Conservation (phyloP, 2,329 filamentous ascomycete species). For the Diaporthe destruens region DNA sequence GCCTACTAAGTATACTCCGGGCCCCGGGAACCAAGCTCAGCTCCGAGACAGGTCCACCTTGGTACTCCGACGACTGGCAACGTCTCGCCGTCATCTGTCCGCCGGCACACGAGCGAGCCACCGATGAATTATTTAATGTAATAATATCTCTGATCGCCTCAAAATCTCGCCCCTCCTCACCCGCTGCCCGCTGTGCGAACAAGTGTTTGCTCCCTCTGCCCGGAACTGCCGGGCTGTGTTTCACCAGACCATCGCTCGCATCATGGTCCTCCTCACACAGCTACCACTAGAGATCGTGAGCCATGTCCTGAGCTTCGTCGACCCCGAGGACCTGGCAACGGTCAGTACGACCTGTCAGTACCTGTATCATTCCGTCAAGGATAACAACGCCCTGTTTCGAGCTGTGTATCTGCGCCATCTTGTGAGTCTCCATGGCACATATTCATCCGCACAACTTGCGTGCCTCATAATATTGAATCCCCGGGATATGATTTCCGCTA, state of each 20-base stretch:
- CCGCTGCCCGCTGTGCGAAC: no score
- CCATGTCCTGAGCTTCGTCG: slow-evolving; percentile 68
- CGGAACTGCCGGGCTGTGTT: not conserved
- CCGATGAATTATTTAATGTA: not conserved
- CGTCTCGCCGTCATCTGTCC: slow-evolving; percentile 18
- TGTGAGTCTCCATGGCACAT: slow-evolving; percentile 54
- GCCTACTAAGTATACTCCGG: not conserved
- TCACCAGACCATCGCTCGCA: not conserved
- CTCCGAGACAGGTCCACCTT: slow-evolving; percentile 12
- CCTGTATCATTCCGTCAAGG: slow-evolving; percentile 66
- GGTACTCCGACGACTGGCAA: slow-evolving; percentile 21
- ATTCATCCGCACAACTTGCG: not conserved
- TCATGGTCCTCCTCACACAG: slow-evolving; percentile 52
- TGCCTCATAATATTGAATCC: not conserved
- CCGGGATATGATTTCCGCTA: not conserved
- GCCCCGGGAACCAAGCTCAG: slow-evolving; percentile 8
- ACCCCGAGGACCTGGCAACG: slow-evolving; percentile 67
- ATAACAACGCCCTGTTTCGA: slow-evolving; percentile 71
- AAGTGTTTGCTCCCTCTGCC: no score
- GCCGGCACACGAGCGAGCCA: not conserved
- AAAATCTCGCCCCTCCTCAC: not conserved
- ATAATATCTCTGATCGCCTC: not conserved
- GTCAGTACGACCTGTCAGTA: slow-evolving; percentile 65
- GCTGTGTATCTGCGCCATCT: slow-evolving; percentile 70
- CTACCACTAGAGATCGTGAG: slow-evolving; percentile 75